phyloP scores from a whole-genome alignment of 306 rosid species.

The Quercus robur region DNA sequence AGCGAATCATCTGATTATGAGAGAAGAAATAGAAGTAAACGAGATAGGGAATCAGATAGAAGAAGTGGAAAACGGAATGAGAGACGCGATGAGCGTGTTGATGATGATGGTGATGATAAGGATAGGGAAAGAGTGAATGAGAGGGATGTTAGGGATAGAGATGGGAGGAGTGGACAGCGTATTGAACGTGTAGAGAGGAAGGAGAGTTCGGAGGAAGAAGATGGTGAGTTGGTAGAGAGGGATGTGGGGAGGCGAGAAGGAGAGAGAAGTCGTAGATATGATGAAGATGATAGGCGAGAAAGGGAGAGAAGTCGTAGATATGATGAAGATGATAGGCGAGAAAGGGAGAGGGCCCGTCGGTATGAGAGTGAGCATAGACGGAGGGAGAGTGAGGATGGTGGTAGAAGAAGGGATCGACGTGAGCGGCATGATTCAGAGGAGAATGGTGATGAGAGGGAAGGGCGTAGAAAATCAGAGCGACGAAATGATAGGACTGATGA shows the following conservation, averaged over 20 bases:
- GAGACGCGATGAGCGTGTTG: conserved; percentile 15
- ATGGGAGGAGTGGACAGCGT: conserved; percentile 20
- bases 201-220: conserved; percentile 42
- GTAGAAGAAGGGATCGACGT: conserved; percentile 24
- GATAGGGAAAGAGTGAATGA: conserved; percentile 14
- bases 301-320: conserved; percentile 12
- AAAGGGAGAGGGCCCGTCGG: conserved; percentile 18
- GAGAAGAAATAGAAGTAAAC: conserved; percentile 7
- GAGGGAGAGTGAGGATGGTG: conserved; percentile 21
- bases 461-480: conserved; percentile 15
- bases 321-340: neutral
- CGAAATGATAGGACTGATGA: conserved; percentile 21
- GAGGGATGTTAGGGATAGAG: conserved; percentile 23
- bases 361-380: conserved; percentile 27
- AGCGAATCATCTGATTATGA: conserved; percentile 22
- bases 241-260: conserved; percentile 23
- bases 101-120: conserved; percentile 17
- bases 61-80: conserved; percentile 9
- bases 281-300: neutral
- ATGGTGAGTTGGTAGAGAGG: conserved; percentile 26
- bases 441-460: conserved; percentile 35
- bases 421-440: conserved; percentile 33
- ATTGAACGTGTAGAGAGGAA: conserved; percentile 17
- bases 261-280: conserved; percentile 10
- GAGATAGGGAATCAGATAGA: conserved; percentile 5